Percentiles rank a stretch among this genome's conserved stretches.
These are phyloP conservation scores for Picea sitchensis DNA, from an alignment of 75 land plant genomes.

Conservation along the genomic window DNA sequence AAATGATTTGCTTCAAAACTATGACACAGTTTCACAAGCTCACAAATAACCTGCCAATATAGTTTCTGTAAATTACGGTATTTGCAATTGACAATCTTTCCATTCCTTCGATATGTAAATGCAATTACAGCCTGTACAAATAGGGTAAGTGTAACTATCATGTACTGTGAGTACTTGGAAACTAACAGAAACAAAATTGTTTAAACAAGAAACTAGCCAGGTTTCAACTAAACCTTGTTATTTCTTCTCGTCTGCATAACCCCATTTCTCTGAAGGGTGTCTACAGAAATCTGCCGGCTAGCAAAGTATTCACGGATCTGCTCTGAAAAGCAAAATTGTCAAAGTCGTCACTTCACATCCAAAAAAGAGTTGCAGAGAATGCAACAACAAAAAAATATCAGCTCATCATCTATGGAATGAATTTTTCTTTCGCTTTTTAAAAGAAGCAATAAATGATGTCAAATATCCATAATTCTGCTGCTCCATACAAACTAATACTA, in stretches of 20 bases:
- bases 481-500: no score
- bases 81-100: conserved; percentile 71
- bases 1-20: neutral
- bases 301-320: conserved; percentile 57
- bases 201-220: neutral
- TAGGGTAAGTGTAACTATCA: neutral
- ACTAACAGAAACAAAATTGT: neutral
- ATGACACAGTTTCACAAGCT: neutral
- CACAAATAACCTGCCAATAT: conserved; percentile 78
- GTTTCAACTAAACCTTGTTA: conserved; percentile 18
- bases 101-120: conserved; percentile 64
- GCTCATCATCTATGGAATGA: no score
- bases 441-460: no score
- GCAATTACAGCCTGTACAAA: conserved; percentile 67
- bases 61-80: conserved; percentile 58
- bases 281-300: conserved; percentile 48
- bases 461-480: no score
- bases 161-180: neutral
- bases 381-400: no score
- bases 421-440: no score
- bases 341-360: no score
- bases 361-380: no score
- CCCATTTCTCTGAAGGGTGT: conserved; percentile 57
- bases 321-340: neutral
- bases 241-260: conserved; percentile 42